Evolutionary conservation across 208 protist genomes (phyloP).

Genomic region (Paratrypanosoma confusum): DNA sequence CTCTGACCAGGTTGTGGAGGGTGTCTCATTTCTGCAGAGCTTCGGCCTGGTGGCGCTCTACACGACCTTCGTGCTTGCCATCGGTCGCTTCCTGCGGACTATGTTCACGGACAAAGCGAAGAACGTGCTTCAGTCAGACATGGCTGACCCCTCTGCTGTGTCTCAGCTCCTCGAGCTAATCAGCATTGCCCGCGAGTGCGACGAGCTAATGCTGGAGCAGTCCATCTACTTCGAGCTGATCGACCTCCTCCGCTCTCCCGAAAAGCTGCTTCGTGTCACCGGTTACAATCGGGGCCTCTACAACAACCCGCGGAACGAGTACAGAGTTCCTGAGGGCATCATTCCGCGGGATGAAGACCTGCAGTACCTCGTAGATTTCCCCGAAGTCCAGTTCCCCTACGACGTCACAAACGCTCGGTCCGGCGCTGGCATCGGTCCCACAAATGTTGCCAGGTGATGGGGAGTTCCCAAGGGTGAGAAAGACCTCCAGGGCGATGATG

Average conservation of each 20-base stretch:
- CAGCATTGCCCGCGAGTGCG: slow-evolving; percentile 31
- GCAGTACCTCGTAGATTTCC: no score
- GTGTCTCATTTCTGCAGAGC: slow-evolving; percentile 40
- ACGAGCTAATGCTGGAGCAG: slow-evolving; percentile 62
- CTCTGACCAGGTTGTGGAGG: slow-evolving; percentile 35
- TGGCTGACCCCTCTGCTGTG: slow-evolving; percentile 43
- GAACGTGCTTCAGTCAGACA: slow-evolving; percentile 29
- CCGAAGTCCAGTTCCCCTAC: no score
- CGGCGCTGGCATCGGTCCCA: no score
- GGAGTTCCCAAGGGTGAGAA: no score
- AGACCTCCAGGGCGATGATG: no score
- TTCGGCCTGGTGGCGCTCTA: slow-evolving; percentile 72
- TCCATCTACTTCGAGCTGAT: slow-evolving; percentile 64
- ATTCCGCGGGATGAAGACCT: no score
- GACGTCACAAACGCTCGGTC: no score
- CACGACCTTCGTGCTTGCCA: slow-evolving; percentile 73
- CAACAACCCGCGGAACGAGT: no score
- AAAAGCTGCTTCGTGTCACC: slow-evolving; percentile 42
- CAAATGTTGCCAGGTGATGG: no score
- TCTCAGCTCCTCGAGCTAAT: slow-evolving; percentile 49
- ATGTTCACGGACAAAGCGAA: slow-evolving; percentile 40
- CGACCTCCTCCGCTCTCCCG: slow-evolving; percentile 59
- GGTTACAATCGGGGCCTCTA: slow-evolving; percentile 16
- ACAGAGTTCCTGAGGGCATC: no score
- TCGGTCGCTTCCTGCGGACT: slow-evolving; percentile 49